Base-by-base conservation (phyloP, 768 basidiomycete genomes). In the Serendipita vermifera region DNA sequence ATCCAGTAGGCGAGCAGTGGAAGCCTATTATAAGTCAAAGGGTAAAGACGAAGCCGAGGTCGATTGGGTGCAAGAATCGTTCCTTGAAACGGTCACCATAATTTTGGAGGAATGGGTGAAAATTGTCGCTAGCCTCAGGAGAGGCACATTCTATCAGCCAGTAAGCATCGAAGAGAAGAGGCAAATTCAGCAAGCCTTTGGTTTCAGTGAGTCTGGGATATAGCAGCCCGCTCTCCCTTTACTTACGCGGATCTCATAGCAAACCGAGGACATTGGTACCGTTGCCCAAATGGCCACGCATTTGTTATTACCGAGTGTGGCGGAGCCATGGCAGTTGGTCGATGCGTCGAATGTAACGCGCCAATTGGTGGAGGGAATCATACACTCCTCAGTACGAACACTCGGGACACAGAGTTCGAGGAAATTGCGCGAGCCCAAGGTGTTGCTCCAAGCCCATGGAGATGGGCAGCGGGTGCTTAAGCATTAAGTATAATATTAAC, bases 301-400 rank as follows among this genome's bases (percentile, higher is more conserved):
- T 83, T 78, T 55, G 75, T 79, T 1, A 82, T 84, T 32, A 81
- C 64, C 79, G 82, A 57, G 15, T 83, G 80, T 54, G 81, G 80
- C 15, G 79, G 78, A 1, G 81, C 80, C 0, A 76, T 71, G 71
- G 17, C 77, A 60, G 58, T 38, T 1, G 64, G 75, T 3, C 61
- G 27, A 5, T 83, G 82, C 58, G 77, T 80, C 0, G 82, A 84
- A 61, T 84, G 81, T 59, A 70, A 72, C 9, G 76, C 72, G 3
- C 58, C 60, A 0, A 77, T 83, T 56, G 82, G 81, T 53, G 80
- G 82, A 3, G 39, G 55, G 0, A 13, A 55, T 32, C 79, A 83
- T 58, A 57, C 3, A 1, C 58, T 83, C 14, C 59, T 72, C 20
- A 0, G 60, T 0, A 67, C 73, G 3, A 83, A 83, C 63, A 68